Conservation (phyloP, 805 yeast genomes). For the Saccharomycopsis synnaedendra region DNA sequence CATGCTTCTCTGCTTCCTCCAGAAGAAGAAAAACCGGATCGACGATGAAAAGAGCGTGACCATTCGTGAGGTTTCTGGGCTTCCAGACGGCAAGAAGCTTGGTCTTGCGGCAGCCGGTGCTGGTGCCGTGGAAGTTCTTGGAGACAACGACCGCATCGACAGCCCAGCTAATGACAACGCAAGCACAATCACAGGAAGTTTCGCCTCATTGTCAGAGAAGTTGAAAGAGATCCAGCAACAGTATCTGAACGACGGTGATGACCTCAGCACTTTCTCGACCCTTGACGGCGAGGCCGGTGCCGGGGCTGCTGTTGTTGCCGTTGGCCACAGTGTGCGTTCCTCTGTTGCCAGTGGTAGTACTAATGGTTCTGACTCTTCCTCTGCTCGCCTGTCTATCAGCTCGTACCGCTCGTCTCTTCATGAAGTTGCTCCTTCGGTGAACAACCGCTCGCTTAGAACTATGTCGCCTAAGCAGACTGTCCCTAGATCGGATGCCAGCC, state of each 20-base stretch:
- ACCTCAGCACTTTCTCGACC: slow-evolving; percentile 6
- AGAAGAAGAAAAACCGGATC: slow-evolving; percentile 4
- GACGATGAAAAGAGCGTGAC: slow-evolving; percentile 12
- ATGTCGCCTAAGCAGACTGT: slow-evolving; percentile 2
- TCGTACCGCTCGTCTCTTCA: slow-evolving; percentile 12
- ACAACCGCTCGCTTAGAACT: background rate
- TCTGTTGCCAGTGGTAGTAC: background rate
- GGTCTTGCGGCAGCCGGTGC: slow-evolving; percentile 10
- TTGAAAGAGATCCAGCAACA: slow-evolving; percentile 16
- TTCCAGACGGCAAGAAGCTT: background rate
- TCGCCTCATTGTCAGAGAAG: slow-evolving; percentile 15
- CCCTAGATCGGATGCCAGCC: background rate
- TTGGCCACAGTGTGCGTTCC: background rate
- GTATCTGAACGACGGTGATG: slow-evolving; percentile 8
- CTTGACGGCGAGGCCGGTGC: slow-evolving; percentile 7
- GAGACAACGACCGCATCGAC: slow-evolving; percentile 5
- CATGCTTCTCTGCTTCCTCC: slow-evolving; percentile 10
- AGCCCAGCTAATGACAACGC: slow-evolving; percentile 14
- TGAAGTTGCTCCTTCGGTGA: slow-evolving; percentile 9
- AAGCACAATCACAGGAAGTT: slow-evolving; percentile 16
- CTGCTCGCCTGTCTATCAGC: slow-evolving; percentile 4
- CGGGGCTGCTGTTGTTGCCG: slow-evolving; percentile 4
- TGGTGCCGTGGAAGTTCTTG: slow-evolving; percentile 10
- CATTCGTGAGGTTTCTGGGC: slow-evolving; percentile 3
- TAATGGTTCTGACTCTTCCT: background rate